Conservation (phyloP, 805 yeast genomes). For the Metschnikowia kunwiensis region DNA sequence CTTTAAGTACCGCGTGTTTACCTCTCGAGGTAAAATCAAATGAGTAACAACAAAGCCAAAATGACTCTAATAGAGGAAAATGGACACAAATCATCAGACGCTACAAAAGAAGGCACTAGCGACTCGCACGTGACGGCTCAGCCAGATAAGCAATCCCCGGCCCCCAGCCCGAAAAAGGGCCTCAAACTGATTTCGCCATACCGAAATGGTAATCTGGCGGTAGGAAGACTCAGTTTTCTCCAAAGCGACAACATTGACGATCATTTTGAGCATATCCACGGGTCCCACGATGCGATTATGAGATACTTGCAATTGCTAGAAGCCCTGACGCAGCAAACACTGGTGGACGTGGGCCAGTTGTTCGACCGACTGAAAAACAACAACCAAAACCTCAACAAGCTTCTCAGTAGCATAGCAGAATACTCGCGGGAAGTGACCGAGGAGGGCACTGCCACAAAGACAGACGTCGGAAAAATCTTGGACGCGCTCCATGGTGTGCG, state of each 20-base stretch:
- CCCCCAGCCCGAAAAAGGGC: conserved; percentile 6
- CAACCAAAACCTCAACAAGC: conserved; percentile 35
- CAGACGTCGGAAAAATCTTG: conserved; percentile 26
- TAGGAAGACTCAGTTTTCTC: conserved; percentile 29
- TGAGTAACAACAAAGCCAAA: no score
- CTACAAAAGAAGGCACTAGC: neutral
- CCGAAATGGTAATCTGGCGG: conserved; percentile 15
- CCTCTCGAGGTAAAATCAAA: no score
- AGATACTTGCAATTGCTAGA: conserved; percentile 31
- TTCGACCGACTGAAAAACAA: conserved; percentile 40
- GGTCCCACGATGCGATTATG: conserved; percentile 26
- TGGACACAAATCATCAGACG: neutral
- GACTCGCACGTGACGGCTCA: neutral
- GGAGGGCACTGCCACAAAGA: conserved; percentile 35
- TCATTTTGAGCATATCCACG: conserved; percentile 31
- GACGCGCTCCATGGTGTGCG: conserved; percentile 18
- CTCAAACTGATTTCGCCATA: conserved; percentile 29
- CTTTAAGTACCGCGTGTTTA: no score
- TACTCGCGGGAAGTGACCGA: conserved; percentile 35
- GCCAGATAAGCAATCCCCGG: neutral
- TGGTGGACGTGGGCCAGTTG: conserved; percentile 34
- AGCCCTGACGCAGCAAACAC: conserved; percentile 33
- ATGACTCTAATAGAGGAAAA: no score
- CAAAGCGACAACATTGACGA: conserved; percentile 34
- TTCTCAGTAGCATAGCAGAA: conserved; percentile 33